Evolutionary conservation across 2,329 filamentous ascomycete genomes (phyloP).

Genomic region (Aspergillus bombycis): DNA sequence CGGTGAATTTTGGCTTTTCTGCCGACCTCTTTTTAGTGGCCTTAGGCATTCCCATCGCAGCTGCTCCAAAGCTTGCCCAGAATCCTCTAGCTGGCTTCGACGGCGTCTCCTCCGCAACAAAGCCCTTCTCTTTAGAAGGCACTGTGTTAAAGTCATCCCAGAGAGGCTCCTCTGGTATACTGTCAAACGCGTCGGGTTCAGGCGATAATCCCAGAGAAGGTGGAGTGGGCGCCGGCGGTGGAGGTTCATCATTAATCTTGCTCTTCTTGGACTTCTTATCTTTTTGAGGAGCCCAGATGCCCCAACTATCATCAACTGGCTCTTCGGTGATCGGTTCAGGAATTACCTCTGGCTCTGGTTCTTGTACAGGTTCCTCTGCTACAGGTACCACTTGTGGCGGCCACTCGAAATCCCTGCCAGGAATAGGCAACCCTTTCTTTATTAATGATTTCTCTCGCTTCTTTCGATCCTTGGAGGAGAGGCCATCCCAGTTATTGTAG

Average conservation of each 20-base stretch:
- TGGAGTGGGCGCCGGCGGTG: constrained; percentile 53
- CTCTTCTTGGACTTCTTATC: constrained; percentile 55
- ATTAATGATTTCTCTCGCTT: constrained; percentile 41
- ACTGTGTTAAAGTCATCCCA: constrained; percentile 46
- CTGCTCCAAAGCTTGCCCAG: constrained; percentile 49
- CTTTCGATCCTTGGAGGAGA: constrained; percentile 49
- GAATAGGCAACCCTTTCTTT: constrained; percentile 34
- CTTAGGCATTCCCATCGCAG: constrained; percentile 42
- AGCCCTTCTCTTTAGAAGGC: constrained; percentile 38
- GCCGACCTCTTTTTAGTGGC: constrained; percentile 50
- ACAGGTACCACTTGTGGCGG: constrained; percentile 27
- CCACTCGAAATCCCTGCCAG: constrained; percentile 32
- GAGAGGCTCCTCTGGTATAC: constrained; percentile 38
- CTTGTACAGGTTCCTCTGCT: constrained; percentile 17
- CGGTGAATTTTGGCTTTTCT: constrained; percentile 49
- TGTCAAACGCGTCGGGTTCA: constrained; percentile 34
- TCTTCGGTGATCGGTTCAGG: constrained; percentile 27
- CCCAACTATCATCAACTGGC: constrained; percentile 33
- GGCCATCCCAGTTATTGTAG: constrained; percentile 37
- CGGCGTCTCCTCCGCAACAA: constrained; percentile 38
- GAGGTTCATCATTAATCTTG: constrained; percentile 47
- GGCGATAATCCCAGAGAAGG: constrained; percentile 49
- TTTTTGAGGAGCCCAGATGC: constrained; percentile 41
- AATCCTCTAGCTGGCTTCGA: constrained; percentile 44
- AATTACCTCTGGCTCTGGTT: constrained; percentile 16